Evolutionary conservation across 1,284 basidiomycete species (phyloP).

Genomic region (Heimioporus retisporus): DNA sequence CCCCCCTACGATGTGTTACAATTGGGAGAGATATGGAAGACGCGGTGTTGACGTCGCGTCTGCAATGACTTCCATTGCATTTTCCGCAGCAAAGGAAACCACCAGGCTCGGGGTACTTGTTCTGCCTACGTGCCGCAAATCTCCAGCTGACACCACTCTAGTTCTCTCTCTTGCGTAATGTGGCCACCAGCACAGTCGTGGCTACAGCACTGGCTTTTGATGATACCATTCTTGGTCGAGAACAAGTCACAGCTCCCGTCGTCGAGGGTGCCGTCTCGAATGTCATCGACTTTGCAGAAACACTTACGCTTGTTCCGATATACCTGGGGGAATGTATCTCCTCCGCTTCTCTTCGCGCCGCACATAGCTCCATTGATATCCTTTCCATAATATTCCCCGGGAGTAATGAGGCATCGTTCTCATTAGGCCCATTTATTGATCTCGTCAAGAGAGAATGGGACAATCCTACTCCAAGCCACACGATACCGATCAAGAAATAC

Average conservation of each 20-base stretch:
- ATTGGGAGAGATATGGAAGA: slow-evolving; percentile 72
- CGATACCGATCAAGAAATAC: slow-evolving; percentile 69
- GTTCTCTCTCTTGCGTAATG: slow-evolving; percentile 75
- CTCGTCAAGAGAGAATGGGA: slow-evolving; percentile 80
- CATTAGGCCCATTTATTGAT: slow-evolving; percentile 79
- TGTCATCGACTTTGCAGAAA: slow-evolving; percentile 74
- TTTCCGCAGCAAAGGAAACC: slow-evolving; percentile 72
- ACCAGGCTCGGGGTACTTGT: slow-evolving; percentile 72
- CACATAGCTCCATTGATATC: slow-evolving; percentile 77
- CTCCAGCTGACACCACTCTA: slow-evolving; percentile 36
- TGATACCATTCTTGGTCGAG: slow-evolving; percentile 70
- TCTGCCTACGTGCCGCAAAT: slow-evolving; percentile 8
- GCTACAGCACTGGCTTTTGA: slow-evolving; percentile 70
- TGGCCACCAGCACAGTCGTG: slow-evolving; percentile 67
- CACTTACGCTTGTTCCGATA: slow-evolving; percentile 77
- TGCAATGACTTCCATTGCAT: slow-evolving; percentile 67
- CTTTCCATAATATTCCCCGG: slow-evolving; percentile 79
- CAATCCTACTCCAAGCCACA: slow-evolving; percentile 59
- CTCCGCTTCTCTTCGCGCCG: slow-evolving; percentile 77
- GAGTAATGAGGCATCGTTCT: slow-evolving; percentile 81
- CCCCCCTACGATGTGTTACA: slow-evolving; percentile 37
- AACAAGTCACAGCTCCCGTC: slow-evolving; percentile 63
- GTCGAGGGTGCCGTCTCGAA: slow-evolving; percentile 67
- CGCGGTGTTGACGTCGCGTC: slow-evolving; percentile 73
- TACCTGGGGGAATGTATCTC: slow-evolving; percentile 80